These are phyloP conservation scores for Starmerella riodocensis DNA, from an alignment of 805 yeast genomes.

Conservation along the genomic window DNA sequence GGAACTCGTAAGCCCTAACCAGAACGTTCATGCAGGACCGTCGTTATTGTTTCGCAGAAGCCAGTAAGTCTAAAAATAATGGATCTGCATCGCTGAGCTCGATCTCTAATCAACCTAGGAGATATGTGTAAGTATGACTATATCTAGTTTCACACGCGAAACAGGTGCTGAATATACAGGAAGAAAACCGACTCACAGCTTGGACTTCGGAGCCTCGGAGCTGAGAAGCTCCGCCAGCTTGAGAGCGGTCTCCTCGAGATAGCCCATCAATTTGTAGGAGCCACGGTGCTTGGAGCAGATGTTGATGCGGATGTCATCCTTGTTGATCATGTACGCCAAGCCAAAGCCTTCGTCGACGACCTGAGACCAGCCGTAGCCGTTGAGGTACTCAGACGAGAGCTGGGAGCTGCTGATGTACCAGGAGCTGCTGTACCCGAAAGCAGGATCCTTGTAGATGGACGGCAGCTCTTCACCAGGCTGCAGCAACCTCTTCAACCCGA, in stretches of 20 bases:
- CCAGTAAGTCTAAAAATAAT: too few species aligned
- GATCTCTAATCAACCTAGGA: too few species aligned
- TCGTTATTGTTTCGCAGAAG: too few species aligned
- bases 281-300: slow-evolving; percentile 58
- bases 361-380: slow-evolving; percentile 93
- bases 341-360: slow-evolving; percentile 92
- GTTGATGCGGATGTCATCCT: slow-evolving; percentile 73
- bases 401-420: slow-evolving; percentile 90
- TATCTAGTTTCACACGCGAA: too few species aligned
- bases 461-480: slow-evolving; percentile 45
- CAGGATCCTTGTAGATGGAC: slow-evolving; percentile 59
- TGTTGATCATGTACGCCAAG: slow-evolving; percentile 81
- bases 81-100: too few species aligned
- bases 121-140: too few species aligned
- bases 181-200: not conserved
- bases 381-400: slow-evolving; percentile 68
- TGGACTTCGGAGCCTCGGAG: slow-evolving; percentile 23
- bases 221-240: slow-evolving; percentile 58
- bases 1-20: too few species aligned
- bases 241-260: slow-evolving; percentile 63
- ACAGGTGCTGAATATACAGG: too few species aligned
- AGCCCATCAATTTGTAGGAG: slow-evolving; percentile 40
- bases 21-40: too few species aligned
- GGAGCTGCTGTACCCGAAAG: slow-evolving; percentile 58
- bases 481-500: slow-evolving; percentile 70